A percentile compares a stretch with the other conserved stretches of the same genome.
Evolutionary conservation across 768 basidiomycete species (phyloP).

Genomic region (Daedalea quercina): DNA sequence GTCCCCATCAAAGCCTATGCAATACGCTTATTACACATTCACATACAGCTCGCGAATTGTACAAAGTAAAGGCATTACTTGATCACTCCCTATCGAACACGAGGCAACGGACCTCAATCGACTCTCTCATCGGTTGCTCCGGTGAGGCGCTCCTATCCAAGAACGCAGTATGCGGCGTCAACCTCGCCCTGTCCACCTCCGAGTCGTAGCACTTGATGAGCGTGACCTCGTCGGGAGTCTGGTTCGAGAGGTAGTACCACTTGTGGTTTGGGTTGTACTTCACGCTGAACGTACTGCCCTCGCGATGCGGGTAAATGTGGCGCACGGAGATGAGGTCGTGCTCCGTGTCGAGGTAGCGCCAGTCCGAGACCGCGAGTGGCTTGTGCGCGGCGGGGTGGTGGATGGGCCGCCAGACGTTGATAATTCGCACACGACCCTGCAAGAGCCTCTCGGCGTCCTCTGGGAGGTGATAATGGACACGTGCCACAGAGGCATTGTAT

Average conservation of each 20-base stretch:
- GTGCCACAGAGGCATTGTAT: slow-evolving; percentile 23
- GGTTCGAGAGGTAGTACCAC: slow-evolving; percentile 31
- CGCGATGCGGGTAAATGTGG: slow-evolving; percentile 26
- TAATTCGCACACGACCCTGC: slow-evolving; percentile 34
- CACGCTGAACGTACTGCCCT: slow-evolving; percentile 28
- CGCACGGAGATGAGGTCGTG: slow-evolving; percentile 28
- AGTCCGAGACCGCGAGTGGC: slow-evolving; percentile 36
- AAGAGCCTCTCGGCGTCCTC: slow-evolving; percentile 34
- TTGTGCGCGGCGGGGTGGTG: slow-evolving; percentile 28
- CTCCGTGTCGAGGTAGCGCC: slow-evolving; percentile 27
- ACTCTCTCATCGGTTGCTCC: slow-evolving; percentile 33
- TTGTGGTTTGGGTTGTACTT: slow-evolving; percentile 26
- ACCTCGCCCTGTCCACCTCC: slow-evolving; percentile 29
- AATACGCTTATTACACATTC: too few relatives aligned
- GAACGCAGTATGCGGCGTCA: slow-evolving; percentile 40
- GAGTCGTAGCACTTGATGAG: slow-evolving; percentile 43
- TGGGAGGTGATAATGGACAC: slow-evolving; percentile 30
- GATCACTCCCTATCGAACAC: slow-evolving; percentile 35
- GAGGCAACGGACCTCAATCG: slow-evolving; percentile 36
- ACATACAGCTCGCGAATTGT: too few relatives aligned
- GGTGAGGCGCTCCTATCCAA: slow-evolving; percentile 26
- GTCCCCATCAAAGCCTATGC: too few relatives aligned
- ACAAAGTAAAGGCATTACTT: too few relatives aligned
- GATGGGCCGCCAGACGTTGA: slow-evolving; percentile 42
- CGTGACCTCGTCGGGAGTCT: slow-evolving; percentile 32